Conservation (phyloP, 306 rosid species). For the Coriaria nepalensis region DNA sequence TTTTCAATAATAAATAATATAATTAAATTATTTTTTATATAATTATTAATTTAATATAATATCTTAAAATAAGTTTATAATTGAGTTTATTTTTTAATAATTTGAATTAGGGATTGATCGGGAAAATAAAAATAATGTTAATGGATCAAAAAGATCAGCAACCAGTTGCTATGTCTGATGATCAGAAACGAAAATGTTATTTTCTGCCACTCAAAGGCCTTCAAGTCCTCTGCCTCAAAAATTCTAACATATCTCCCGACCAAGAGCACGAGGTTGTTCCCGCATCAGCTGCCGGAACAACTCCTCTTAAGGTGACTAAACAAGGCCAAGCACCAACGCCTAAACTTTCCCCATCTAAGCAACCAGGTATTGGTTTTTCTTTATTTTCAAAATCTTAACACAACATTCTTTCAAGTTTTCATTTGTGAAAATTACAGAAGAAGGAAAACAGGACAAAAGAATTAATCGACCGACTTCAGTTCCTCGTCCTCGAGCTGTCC, state of each 20-base stretch:
- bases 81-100: too few relatives aligned
- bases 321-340: too few relatives aligned
- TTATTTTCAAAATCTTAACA: background rate
- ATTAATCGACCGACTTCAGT: slow-evolving; percentile 40
- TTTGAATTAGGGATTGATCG: too few relatives aligned
- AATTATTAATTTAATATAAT: too few relatives aligned
- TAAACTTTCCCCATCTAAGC: too few relatives aligned
- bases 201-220: slow-evolving; percentile 12
- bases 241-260: slow-evolving; percentile 11
- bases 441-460: slow-evolving; percentile 22
- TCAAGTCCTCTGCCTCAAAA: slow-evolving; percentile 9
- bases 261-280: slow-evolving; percentile 15
- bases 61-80: too few relatives aligned
- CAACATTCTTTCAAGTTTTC: slow-evolving; percentile 9
- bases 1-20: too few relatives aligned
- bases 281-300: slow-evolving; percentile 4
- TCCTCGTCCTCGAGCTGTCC: slow-evolving; percentile 74
- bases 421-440: slow-evolving; percentile 12
- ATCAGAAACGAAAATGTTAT: slow-evolving; percentile 12
- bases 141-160: slow-evolving; percentile 16
- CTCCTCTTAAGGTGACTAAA: too few relatives aligned
- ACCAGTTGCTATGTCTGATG: background rate
- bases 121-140: too few relatives aligned
- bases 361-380: background rate
- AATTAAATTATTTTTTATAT: too few relatives aligned